Base-by-base conservation (phyloP, 2,329 filamentous ascomycete species). In the Paecilomyces sp. region DNA sequence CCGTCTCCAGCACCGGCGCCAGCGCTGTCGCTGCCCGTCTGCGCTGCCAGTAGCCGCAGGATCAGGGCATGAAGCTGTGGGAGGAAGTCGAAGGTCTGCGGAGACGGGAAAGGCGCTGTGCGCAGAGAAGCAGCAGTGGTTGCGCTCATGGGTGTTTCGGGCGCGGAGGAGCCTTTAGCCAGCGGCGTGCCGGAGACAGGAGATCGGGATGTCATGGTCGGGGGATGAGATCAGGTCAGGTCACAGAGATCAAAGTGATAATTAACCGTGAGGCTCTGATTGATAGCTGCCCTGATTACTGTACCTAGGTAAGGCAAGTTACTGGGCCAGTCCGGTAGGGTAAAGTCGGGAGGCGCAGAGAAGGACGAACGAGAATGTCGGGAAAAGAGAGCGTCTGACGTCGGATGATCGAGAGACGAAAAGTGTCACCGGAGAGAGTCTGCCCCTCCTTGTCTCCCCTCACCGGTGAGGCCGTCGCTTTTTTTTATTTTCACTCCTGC, bases 11-110 rank as follows among this genome's bases (percentile, higher is more conserved):
- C 62, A 13, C 67, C 58, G 13, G 66, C 67, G 24, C 65, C 67
- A 11, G 59, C 7, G 41, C 15, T 47, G 7, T 47, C 41, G 18
- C 15, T 47, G n/a, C n/a, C 61, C 24, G 63, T 60, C 28, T 55
- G 54, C 7, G 54, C 54, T 6, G 61, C n/a, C 9, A 89, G 85
- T 18, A 97, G 83, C 56, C 90, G 89, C 65, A 86, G 81, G 62
- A 97, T 85, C 65, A 96, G 85, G 61, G 86, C 82, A 69, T 91
- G 88, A 58, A 97, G 85, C 69, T 92, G 86, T 28, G 92, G 91
- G 58, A 96, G 84, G 66, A 91, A 85, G 79, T 96, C 92, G 77
- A 97, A 91, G 56, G 86, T 86, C 74, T 92, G 88, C 30, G 92
- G 89, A 56, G 90, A 84, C 63, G 94, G 88, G 59, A 88, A 85